phyloP scores from a whole-genome alignment of 768 basidiomycete species.

The Dioszegia crocea region DNA sequence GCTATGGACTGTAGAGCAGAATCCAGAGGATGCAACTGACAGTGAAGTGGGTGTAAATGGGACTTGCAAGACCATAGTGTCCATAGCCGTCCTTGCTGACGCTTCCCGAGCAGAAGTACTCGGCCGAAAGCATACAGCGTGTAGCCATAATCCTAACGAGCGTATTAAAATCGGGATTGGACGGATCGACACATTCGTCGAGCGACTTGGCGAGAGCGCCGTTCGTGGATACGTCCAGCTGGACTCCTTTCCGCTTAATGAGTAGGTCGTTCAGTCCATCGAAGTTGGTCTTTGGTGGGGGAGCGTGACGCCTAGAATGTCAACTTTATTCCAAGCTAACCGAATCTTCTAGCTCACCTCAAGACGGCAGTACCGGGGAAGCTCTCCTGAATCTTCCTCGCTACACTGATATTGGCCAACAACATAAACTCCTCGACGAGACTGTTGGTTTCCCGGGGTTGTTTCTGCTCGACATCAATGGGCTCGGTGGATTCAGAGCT shows the following conservation, averaged over 20 bases:
- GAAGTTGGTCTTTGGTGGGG: slow-evolving; percentile 88
- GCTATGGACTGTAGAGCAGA: neutral
- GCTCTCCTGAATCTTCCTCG: slow-evolving; percentile 81
- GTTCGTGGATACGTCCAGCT: slow-evolving; percentile 83
- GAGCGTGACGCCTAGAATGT: slow-evolving; percentile 68
- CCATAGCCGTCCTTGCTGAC: slow-evolving; percentile 87
- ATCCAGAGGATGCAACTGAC: slow-evolving; percentile 24
- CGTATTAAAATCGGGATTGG: slow-evolving; percentile 88
- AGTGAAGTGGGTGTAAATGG: slow-evolving; percentile 98
- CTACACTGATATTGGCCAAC: slow-evolving; percentile 92
- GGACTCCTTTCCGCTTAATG: slow-evolving; percentile 73
- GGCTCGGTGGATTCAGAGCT: slow-evolving; percentile 90
- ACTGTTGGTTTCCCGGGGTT: slow-evolving; percentile 85
- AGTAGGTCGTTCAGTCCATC: slow-evolving; percentile 93
- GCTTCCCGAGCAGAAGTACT: slow-evolving; percentile 95
- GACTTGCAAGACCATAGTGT: slow-evolving; percentile 94
- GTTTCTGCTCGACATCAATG: slow-evolving; percentile 95
- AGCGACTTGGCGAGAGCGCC: slow-evolving; percentile 81
- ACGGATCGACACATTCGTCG: slow-evolving; percentile 77
- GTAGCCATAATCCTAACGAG: slow-evolving; percentile 99
- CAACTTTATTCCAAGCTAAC: neutral
- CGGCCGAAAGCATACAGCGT: slow-evolving; percentile 94
- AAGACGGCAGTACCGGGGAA: slow-evolving; percentile 95
- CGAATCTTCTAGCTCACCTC: slow-evolving; percentile 54
- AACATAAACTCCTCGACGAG: slow-evolving; percentile 99